Base-by-base conservation (phyloP, 140 eudicot species). In the Cichorium intybus region DNA sequence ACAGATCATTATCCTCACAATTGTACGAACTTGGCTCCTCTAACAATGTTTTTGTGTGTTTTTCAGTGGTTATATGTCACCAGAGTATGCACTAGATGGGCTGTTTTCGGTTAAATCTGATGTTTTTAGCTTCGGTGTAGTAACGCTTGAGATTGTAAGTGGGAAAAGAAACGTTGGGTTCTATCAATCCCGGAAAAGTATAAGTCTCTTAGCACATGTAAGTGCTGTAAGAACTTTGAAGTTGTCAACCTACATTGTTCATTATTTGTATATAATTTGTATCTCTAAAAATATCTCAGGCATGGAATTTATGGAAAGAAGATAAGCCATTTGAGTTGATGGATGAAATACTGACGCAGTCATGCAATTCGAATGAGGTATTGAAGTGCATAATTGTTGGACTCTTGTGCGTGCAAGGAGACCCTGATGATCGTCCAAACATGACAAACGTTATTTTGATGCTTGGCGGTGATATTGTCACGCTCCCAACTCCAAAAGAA, bases 341-440 rank as follows among this genome's bases (percentile, higher is more conserved):
- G 50, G 93, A 85, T 71, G 57, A 71, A 49, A 75, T 31, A 29
- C 51, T 85, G 27, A 15, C 49, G 26, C 75, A 76, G 73, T 79
- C 83, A 9, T 69, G 79, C 55, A 67, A 73, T 7, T 58, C 78
- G 14, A 43, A 37, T 33, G 81, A 85, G 75, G 79, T 79, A 14
- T 58, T 79, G 31, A 85, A 76, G 77, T 81, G 93, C 79, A 79
- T 85, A 26, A 47, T 58, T 12, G 57, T 85, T 10, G 87, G 81
- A 56, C 79, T 85, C 20, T 68, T 85, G 76, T 85, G 92, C 52
- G 87, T 85, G 60, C 87, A 85, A 74, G 88, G 79, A 65, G 88
- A 85, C 61, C 84, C 86, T 0, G 71, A 59, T 56, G 88, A 85
- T 59, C 93, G 93, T 24, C 93, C 93, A 24, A 66, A 68, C 60